These are phyloP conservation scores for Cyberlindnera mississippiensis DNA, from an alignment of 805 yeast genomes.

Conservation along the genomic window DNA sequence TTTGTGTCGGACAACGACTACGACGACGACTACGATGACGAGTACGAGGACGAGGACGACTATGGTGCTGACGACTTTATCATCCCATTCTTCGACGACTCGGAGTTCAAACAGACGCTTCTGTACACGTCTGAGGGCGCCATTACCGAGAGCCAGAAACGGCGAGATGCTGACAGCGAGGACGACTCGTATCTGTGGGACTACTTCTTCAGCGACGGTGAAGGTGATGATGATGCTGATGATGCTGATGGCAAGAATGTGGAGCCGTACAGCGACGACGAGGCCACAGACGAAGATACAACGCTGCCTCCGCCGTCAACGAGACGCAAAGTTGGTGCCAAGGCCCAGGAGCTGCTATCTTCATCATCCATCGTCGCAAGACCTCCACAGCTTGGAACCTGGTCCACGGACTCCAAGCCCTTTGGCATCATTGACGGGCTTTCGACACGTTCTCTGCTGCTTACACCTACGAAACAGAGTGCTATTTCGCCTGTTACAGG, in stretches of 20 bases:
- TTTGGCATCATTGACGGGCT: conserved; percentile 94
- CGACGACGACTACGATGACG: conserved; percentile 21
- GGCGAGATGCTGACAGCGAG: conserved; percentile 23
- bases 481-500: background rate
- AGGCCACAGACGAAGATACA: conserved; percentile 92
- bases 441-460: conserved; percentile 77
- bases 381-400: conserved; percentile 90
- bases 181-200: conserved; percentile 75
- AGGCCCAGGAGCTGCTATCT: conserved; percentile 89
- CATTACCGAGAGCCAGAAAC: conserved; percentile 4
- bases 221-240: conserved; percentile 27
- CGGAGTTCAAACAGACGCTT: conserved; percentile 23
- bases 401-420: conserved; percentile 82
- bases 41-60: conserved; percentile 25
- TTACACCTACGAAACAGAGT: conserved; percentile 27
- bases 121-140: conserved; percentile 16
- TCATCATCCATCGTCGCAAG: conserved; percentile 79
- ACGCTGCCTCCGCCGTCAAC: conserved; percentile 69
- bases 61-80: conserved; percentile 42
- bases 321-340: conserved; percentile 58
- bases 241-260: conserved; percentile 13
- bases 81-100: conserved; percentile 40
- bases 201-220: conserved; percentile 56
- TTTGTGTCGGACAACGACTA: conserved; percentile 32
- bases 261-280: conserved; percentile 57